Conservation (phyloP, 257 asterid species). For the Leonotis leonurus region DNA sequence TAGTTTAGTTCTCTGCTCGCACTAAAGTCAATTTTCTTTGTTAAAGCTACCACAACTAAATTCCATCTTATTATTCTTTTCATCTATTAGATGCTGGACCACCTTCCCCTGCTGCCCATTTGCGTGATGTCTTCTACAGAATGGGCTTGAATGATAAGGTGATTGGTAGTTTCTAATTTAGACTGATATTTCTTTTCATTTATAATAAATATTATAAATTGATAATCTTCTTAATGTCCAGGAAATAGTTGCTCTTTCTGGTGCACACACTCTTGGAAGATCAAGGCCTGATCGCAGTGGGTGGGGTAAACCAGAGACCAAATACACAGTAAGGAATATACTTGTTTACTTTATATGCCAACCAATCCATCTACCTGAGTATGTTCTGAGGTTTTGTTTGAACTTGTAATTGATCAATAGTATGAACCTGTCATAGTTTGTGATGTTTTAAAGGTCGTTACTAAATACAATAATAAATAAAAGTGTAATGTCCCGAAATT, state of each 20-base stretch:
- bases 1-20: neutral
- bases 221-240: conserved; percentile 25
- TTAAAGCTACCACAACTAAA: neutral
- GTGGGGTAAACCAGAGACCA: conserved; percentile 95
- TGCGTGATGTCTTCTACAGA: conserved; percentile 87
- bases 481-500: no score
- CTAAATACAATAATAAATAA: neutral
- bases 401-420: neutral
- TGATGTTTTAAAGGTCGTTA: no score
- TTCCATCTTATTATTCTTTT: conserved; percentile 9
- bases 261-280: conserved; percentile 96
- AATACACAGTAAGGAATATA: conserved; percentile 62
- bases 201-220: neutral
- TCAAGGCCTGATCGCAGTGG: conserved; percentile 99
- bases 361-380: conserved; percentile 11
- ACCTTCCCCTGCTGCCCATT: conserved; percentile 89
- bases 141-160: conserved; percentile 97
- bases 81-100: conserved; percentile 87
- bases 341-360: conserved; percentile 4
- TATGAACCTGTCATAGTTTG: no score
- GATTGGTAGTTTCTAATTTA: neutral
- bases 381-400: neutral
- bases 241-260: conserved; percentile 99
- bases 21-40: conserved; percentile 7
- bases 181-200: conserved; percentile 7